These are phyloP conservation scores for Musa beccarii DNA, from an alignment of 176 grass and related monocot species.

Conservation along the genomic window DNA sequence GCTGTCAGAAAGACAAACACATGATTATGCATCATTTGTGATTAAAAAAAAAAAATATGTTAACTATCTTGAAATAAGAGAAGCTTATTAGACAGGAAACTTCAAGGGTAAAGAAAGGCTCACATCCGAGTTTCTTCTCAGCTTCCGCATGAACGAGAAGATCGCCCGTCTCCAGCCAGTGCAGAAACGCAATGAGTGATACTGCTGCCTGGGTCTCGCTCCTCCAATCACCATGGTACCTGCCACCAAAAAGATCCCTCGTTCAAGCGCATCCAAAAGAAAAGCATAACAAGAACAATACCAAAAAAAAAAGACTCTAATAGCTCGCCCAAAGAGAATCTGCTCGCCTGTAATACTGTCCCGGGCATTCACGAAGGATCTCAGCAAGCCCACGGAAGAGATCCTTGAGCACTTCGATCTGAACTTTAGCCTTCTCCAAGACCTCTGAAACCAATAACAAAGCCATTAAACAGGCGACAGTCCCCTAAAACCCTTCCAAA, in stretches of 20 bases:
- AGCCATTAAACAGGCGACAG: neutral
- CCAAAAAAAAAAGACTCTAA: too few relatives aligned
- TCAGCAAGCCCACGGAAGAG: constrained; percentile 45
- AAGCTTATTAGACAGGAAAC: neutral
- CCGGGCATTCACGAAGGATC: constrained; percentile 71
- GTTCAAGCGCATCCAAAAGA: neutral
- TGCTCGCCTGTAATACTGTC: constrained; percentile 69
- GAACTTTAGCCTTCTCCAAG: constrained; percentile 62
- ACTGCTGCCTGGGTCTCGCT: constrained; percentile 62
- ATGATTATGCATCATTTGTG: neutral
- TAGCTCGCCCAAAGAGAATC: constrained; percentile 2
- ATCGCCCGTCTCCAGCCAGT: constrained; percentile 69
- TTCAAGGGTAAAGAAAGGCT: neutral
- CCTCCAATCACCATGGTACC: constrained; percentile 86
- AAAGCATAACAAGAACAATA: neutral
- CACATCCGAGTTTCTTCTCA: constrained; percentile 82
- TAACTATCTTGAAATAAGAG: neutral
- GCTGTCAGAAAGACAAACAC: neutral
- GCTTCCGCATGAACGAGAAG: constrained; percentile 80
- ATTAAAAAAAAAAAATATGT: neutral
- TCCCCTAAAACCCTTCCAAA: neutral
- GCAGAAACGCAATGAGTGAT: constrained; percentile 64
- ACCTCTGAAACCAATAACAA: constrained; percentile 39
- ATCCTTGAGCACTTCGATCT: constrained; percentile 70
- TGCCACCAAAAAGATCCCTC: constrained; percentile 3